These are phyloP conservation scores for Solanum neorickii DNA, from an alignment of 257 asterid species.

Conservation along the genomic window DNA sequence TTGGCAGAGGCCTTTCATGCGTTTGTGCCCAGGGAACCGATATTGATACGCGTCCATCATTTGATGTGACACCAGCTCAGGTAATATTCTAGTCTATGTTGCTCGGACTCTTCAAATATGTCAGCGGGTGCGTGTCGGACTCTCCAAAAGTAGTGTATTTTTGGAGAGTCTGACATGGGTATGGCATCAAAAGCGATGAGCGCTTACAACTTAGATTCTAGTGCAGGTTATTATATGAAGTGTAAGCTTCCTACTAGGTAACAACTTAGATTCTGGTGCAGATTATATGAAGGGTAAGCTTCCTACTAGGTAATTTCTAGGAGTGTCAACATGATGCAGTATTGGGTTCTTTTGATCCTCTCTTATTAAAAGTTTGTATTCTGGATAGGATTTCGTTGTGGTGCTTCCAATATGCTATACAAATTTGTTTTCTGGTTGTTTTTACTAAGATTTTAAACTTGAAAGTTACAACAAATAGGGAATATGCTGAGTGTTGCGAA, in stretches of 20 bases:
- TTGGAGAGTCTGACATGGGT: neutral
- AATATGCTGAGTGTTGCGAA: neutral
- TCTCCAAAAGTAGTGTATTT: neutral
- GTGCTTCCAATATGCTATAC: neutral
- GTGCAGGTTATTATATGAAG: neutral
- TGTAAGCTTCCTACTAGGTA: neutral
- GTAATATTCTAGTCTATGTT: slow-evolving; percentile 15
- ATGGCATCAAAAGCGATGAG: neutral
- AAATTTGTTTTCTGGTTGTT: neutral
- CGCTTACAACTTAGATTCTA: neutral
- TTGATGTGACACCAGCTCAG: slow-evolving; percentile 85
- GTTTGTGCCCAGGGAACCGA: slow-evolving; percentile 93
- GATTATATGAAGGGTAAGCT: neutral
- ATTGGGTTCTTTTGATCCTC: neutral
- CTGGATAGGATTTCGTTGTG: neutral
- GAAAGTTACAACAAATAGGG: neutral
- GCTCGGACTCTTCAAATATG: neutral
- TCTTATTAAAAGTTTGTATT: neutral
- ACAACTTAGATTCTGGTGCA: neutral
- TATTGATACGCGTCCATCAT: slow-evolving; percentile 80
- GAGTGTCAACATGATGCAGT: neutral
- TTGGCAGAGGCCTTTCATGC: slow-evolving; percentile 92
- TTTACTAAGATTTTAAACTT: neutral
- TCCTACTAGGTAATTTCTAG: neutral
- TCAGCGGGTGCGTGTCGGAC: neutral